Conservation (phyloP, 2,329 filamentous ascomycete genomes). For the Bipolaris oryzae region DNA sequence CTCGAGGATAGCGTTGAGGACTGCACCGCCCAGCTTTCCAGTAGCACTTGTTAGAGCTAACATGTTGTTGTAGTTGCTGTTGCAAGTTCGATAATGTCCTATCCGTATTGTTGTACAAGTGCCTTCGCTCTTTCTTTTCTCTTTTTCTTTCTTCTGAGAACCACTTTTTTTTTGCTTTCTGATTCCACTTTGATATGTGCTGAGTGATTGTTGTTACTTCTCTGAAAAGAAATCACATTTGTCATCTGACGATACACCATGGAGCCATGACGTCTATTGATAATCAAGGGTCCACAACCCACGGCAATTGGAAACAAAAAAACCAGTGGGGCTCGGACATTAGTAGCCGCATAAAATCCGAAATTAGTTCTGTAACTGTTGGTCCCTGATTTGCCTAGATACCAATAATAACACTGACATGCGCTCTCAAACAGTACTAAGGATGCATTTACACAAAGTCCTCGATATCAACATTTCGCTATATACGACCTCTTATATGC, state of each 20-base stretch:
- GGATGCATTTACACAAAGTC: no score
- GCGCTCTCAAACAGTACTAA: no score
- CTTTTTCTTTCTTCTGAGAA: background rate
- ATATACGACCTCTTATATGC: background rate
- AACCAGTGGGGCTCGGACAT: background rate
- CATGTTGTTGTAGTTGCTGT: slow-evolving; percentile 16
- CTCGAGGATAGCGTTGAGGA: slow-evolving; percentile 51
- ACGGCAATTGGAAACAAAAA: background rate
- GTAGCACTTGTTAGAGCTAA: slow-evolving; percentile 53
- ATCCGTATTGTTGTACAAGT: background rate
- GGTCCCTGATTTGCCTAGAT: background rate
- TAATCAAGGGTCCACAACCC: background rate
- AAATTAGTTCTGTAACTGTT: background rate
- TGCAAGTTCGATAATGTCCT: background rate
- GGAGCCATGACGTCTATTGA: background rate
- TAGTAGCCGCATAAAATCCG: background rate
- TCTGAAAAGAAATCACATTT: background rate
- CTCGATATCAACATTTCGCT: background rate
- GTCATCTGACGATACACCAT: background rate
- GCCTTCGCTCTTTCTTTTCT: background rate
- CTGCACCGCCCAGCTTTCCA: slow-evolving; percentile 54
- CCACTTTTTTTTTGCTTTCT: no score
- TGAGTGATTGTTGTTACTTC: background rate
- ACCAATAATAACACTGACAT: no score
- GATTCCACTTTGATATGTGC: background rate